Evolutionary conservation across 1,284 basidiomycete genomes (phyloP).

Genomic region (Exobasidium cylindrosporum): DNA sequence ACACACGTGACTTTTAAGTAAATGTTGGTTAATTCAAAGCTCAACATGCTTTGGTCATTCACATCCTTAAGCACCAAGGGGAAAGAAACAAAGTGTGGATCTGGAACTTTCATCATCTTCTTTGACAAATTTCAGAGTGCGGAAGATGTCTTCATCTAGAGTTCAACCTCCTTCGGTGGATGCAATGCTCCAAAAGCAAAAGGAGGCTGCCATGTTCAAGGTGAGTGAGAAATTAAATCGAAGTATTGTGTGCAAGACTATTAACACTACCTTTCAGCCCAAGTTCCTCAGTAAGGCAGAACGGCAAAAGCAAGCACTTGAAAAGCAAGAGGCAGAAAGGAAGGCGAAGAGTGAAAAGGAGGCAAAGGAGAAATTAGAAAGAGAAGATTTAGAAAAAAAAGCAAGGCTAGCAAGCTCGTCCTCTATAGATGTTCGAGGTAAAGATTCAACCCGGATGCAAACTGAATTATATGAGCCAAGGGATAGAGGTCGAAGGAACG

Average conservation of each 20-base stretch:
- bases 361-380: not conserved
- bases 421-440: not conserved
- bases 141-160: conserved; percentile 7
- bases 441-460: not conserved
- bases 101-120: too few relatives aligned
- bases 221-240: conserved; percentile 27
- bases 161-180: conserved; percentile 40
- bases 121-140: too few relatives aligned
- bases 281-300: conserved; percentile 21
- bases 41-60: too few relatives aligned
- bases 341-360: conserved; percentile 52
- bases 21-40: too few relatives aligned
- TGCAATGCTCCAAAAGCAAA: conserved; percentile 38
- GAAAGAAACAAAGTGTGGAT: too few relatives aligned
- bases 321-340: conserved; percentile 67
- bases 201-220: conserved; percentile 30
- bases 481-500: not conserved
- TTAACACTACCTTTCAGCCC: too few relatives aligned
- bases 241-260: too few relatives aligned
- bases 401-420: not conserved
- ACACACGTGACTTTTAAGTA: too few relatives aligned
- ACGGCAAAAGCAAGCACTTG: conserved; percentile 61
- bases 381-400: not conserved
- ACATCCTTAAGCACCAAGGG: too few relatives aligned
- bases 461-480: not conserved